Percentiles rank a stretch among this genome's conserved stretches.
These are phyloP conservation scores for Pseudozyma thailandica DNA, from an alignment of 1,284 basidiomycete genomes.

Conservation along the genomic window DNA sequence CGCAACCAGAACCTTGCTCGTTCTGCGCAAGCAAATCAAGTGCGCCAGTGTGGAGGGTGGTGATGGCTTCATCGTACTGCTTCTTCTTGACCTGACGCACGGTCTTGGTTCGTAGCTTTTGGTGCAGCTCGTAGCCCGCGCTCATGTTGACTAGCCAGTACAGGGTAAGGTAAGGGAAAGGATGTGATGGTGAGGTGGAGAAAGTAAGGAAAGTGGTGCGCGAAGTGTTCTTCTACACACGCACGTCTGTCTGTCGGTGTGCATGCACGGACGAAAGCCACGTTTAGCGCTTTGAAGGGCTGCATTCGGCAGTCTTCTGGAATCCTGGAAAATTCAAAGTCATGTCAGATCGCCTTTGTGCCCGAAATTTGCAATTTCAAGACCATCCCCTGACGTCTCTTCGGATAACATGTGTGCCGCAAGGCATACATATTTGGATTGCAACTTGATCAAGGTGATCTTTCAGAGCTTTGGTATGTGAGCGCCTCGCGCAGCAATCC, in stretches of 20 bases:
- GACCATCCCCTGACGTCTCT: too few relatives aligned
- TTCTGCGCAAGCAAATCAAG: slow-evolving; percentile 54
- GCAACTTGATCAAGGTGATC: too few relatives aligned
- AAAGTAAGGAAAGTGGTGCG: neutral
- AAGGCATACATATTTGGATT: too few relatives aligned
- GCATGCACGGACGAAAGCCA: slow-evolving; percentile 21
- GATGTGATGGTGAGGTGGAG: neutral
- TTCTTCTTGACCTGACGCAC: slow-evolving; percentile 66
- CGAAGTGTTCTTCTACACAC: slow-evolving; percentile 6
- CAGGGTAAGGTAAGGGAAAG: neutral
- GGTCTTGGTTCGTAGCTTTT: slow-evolving; percentile 66
- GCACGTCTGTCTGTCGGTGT: neutral
- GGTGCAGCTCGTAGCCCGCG: slow-evolving; percentile 66
- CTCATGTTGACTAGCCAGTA: slow-evolving; percentile 19
- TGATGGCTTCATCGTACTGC: slow-evolving; percentile 62
- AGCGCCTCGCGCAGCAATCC: too few relatives aligned
- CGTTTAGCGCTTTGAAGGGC: neutral
- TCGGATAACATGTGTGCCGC: too few relatives aligned
- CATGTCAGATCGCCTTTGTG: slow-evolving; percentile 11
- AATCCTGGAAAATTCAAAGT: neutral
- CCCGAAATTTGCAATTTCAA: too few relatives aligned
- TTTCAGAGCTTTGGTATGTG: too few relatives aligned
- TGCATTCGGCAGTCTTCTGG: slow-evolving; percentile 22
- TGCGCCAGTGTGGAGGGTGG: slow-evolving; percentile 55
- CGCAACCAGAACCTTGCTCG: slow-evolving; percentile 66